Evolutionary conservation across 2,329 filamentous ascomycete genomes (phyloP).

Genomic region (Teratosphaeria epicoccoides): DNA sequence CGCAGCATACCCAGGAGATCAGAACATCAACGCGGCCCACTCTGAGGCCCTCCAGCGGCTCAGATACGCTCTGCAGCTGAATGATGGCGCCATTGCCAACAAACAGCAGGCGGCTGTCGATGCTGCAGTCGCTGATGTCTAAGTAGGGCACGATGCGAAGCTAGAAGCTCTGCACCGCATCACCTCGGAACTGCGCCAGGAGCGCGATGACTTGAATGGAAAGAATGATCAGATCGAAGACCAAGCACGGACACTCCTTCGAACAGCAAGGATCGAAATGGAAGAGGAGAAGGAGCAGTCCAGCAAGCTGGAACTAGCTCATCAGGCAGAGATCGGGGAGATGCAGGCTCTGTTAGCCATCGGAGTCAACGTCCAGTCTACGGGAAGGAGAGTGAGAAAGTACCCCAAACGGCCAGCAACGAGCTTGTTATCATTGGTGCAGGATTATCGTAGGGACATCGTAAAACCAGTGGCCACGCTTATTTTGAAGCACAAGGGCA

Average conservation of each 20-base stretch:
- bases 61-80: not conserved
- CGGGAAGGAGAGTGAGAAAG: not conserved
- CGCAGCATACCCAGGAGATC: not conserved
- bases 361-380: not conserved
- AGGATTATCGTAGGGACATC: slow-evolving; percentile 1
- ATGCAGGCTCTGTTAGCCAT: not conserved
- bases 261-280: not conserved
- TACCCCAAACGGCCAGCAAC: not conserved
- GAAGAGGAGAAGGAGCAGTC: not conserved
- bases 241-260: not conserved
- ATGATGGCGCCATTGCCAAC: not conserved
- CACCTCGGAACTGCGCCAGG: not conserved
- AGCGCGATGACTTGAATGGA: not conserved
- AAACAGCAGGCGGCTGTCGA: not conserved
- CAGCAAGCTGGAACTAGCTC: not conserved
- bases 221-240: not conserved
- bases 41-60: not conserved
- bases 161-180: not conserved
- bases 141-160: not conserved
- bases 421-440: not conserved
- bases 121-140: not conserved
- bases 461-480: not conserved
- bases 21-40: not conserved
- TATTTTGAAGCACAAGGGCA: not conserved
- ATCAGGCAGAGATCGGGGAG: not conserved